Conservation (phyloP, 192 early-diverging fungal genomes). For the Coemansia sp. region DNA sequence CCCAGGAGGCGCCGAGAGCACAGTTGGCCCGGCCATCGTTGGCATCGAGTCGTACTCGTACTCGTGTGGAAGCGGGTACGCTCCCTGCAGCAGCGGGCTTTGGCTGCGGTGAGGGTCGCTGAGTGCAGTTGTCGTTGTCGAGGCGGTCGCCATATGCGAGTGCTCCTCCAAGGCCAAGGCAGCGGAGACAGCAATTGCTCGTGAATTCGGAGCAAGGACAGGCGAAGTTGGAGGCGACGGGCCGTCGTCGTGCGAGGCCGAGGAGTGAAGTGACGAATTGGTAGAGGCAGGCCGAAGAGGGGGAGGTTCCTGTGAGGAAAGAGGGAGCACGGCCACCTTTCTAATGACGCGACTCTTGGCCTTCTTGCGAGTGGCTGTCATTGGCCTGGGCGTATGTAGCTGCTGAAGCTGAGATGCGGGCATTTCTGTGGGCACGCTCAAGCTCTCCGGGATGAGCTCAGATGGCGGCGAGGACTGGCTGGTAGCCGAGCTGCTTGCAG, state of each 20-base stretch:
- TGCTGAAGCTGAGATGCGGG: background rate
- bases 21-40: conserved; percentile 17
- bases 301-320: conserved; percentile 8
- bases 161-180: background rate
- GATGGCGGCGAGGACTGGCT: conserved; percentile 1
- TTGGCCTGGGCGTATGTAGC: conserved; percentile 2
- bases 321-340: conserved; percentile 22
- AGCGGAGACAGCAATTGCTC: background rate
- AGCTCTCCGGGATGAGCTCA: background rate
- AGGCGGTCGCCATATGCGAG: background rate
- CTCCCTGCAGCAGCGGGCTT: background rate
- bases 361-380: conserved; percentile 7
- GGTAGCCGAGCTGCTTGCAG: conserved; percentile 23
- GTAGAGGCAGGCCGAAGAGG: conserved; percentile 29
- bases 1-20: conserved; percentile 44
- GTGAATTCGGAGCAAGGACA: conserved; percentile 1
- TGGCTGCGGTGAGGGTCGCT: background rate
- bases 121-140: background rate
- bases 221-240: conserved; percentile 4
- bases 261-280: conserved; percentile 30
- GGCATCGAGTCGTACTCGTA: conserved; percentile 8
- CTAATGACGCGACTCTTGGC: conserved; percentile 27
- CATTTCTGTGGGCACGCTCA: background rate
- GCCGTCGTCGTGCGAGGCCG: conserved; percentile 12
- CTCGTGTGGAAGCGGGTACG: conserved; percentile 1